Conservation (phyloP, 2,329 filamentous ascomycete species). For the Trichoderma sp. region DNA sequence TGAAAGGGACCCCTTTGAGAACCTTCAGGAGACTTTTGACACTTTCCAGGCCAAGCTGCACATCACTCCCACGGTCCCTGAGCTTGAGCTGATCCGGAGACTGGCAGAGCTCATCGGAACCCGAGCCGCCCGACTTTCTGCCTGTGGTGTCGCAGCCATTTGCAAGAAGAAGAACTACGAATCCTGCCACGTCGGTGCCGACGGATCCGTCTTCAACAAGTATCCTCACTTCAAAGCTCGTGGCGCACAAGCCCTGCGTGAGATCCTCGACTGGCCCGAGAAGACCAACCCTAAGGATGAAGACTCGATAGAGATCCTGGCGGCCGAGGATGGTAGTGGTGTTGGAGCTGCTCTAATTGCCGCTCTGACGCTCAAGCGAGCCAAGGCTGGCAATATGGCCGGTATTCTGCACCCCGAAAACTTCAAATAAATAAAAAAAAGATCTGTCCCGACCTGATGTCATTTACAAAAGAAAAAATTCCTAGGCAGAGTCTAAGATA, state of each 20-base stretch:
- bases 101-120: slow-evolving; percentile 94
- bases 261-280: slow-evolving; percentile 91
- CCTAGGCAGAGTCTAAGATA: slow-evolving; percentile 21
- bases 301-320: slow-evolving; percentile 84
- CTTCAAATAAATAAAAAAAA: slow-evolving; percentile 45
- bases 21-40: slow-evolving; percentile 85
- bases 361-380: slow-evolving; percentile 66
- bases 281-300: slow-evolving; percentile 71
- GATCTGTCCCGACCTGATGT: not conserved
- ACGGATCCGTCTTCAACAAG: slow-evolving; percentile 98
- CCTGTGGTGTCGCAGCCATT: slow-evolving; percentile 94
- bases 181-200: slow-evolving; percentile 90
- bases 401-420: slow-evolving; percentile 69
- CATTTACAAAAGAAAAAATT: not conserved
- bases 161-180: slow-evolving; percentile 93
- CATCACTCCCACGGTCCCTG: slow-evolving; percentile 71
- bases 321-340: slow-evolving; percentile 93
- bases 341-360: slow-evolving; percentile 97
- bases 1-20: slow-evolving; percentile 85
- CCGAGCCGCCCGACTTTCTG: slow-evolving; percentile 86
- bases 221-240: slow-evolving; percentile 97
- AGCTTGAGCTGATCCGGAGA: slow-evolving; percentile 87
- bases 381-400: slow-evolving; percentile 64
- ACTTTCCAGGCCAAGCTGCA: slow-evolving; percentile 77
- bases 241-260: slow-evolving; percentile 83